Base-by-base conservation (phyloP, 257 asterid genomes). In the Nicotiana paniculata region DNA sequence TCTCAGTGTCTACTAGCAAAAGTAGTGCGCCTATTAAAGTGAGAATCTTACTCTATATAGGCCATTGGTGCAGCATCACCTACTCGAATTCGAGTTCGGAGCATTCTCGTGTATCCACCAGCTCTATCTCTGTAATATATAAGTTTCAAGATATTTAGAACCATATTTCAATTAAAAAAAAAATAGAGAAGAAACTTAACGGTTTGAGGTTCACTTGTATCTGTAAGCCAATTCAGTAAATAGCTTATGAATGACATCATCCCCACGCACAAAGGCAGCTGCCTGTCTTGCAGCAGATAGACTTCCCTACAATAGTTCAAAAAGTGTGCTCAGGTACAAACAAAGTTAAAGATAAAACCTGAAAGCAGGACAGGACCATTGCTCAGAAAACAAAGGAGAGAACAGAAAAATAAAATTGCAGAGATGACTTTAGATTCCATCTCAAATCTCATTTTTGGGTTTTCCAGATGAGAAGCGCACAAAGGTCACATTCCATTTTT, bases 41-140 rank as follows among this genome's bases (percentile, higher is more conserved):
- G 61, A 33, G 43, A 39, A 35, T 78, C 97, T 79, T 90, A 93
- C 99, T 93, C 99, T 43, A 93, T 93, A 81, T 93, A 95, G 61
- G 99, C 99, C 97, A 93, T 91, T 9, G 87, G 88, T 3, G 99
- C 97, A 85, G 98, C 98, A 88, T 95, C 98, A 84, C 99, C 98
- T 79, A 92, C 96, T 76, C 97, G 97, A 64, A 94, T 90, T 62
- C 98, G 90, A 62, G 99, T 92, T 58, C 97, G 91, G 35, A 96
- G 97, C 91, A 96, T 12, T 87, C 99, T 94, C 5, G 98, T 96
- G 87, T 96, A 96, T 78, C 99, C 99, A 87, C 99, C 99, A 69
- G 95, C 91, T 86, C 98, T 89, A 59, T 86, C 89, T 78, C 91
- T 86, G 85, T 53, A 59, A 81, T 65, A 32, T 55, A 62, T 35